Evolutionary conservation across 1,284 basidiomycete genomes (phyloP).

Genomic region (Heterobasidion occidentale): DNA sequence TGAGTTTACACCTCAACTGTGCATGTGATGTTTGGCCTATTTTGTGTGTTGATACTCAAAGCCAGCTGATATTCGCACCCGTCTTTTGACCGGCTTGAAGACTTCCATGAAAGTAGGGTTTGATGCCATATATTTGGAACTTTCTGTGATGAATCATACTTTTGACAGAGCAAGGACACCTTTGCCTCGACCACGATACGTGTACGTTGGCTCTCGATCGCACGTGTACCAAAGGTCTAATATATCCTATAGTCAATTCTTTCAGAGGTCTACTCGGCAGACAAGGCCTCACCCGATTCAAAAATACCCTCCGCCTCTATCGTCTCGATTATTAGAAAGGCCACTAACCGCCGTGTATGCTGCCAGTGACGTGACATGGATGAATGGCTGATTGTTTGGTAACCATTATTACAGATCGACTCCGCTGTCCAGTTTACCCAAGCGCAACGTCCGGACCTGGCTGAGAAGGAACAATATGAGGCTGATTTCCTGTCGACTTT

Average conservation of each 20-base stretch:
- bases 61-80: conserved; percentile 35
- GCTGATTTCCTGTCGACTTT: conserved; percentile 43
- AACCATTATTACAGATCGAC: conserved; percentile 35
- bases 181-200: conserved; percentile 51
- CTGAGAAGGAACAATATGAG: conserved; percentile 53
- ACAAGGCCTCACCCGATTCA: conserved; percentile 40
- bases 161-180: conserved; percentile 42
- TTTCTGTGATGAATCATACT: background rate
- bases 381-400: background rate
- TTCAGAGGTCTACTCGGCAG: conserved; percentile 58
- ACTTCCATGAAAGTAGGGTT: conserved; percentile 10
- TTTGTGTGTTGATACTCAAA: background rate
- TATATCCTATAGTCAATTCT: conserved; percentile 43
- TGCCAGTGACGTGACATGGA: background rate
- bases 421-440: conserved; percentile 46
- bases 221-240: background rate
- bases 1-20: no score
- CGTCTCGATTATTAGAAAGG: conserved; percentile 47
- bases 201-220: conserved; percentile 27
- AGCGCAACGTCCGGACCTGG: conserved; percentile 57
- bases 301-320: conserved; percentile 38
- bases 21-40: no score
- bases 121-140: background rate
- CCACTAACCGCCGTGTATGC: conserved; percentile 48
- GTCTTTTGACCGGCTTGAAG: conserved; percentile 39